Evolutionary conservation across 2,329 filamentous ascomycete species (phyloP).

Genomic region (Cladophialophora yegresii): DNA sequence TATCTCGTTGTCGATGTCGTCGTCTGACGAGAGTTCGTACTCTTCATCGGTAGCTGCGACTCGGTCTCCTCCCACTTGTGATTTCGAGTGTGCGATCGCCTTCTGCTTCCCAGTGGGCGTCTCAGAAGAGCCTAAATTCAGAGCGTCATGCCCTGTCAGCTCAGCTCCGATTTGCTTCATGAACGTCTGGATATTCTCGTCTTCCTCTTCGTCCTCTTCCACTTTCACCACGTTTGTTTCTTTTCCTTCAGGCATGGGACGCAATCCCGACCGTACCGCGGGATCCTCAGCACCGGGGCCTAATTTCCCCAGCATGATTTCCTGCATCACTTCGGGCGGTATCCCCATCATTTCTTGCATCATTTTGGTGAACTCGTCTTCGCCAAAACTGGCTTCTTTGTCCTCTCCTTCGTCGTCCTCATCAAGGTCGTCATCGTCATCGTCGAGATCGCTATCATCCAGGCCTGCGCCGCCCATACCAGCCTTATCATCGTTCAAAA

Average conservation of each 20-base stretch:
- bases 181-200: conserved; percentile 53
- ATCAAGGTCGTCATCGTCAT: conserved; percentile 53
- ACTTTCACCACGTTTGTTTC: conserved; percentile 38
- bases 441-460: conserved; percentile 33
- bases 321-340: conserved; percentile 46
- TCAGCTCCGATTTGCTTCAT: conserved; percentile 52
- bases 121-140: conserved; percentile 43
- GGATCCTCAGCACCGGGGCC: conserved; percentile 31
- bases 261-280: conserved; percentile 16
- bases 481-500: conserved; percentile 81
- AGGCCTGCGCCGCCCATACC: conserved; percentile 76
- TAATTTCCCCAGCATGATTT: conserved; percentile 36
- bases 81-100: conserved; percentile 29
- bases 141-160: conserved; percentile 49
- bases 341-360: conserved; percentile 91
- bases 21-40: conserved; percentile 30
- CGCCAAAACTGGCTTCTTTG: conserved; percentile 76
- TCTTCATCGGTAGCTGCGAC: conserved; percentile 33
- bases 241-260: conserved; percentile 11
- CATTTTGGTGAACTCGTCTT: conserved; percentile 79
- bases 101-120: conserved; percentile 37
- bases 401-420: conserved; percentile 66
- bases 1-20: conserved; percentile 64
- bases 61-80: neutral
- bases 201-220: conserved; percentile 49